Base-by-base conservation (phyloP, 148 eudicot genomes). In the Arbutus unedo region DNA sequence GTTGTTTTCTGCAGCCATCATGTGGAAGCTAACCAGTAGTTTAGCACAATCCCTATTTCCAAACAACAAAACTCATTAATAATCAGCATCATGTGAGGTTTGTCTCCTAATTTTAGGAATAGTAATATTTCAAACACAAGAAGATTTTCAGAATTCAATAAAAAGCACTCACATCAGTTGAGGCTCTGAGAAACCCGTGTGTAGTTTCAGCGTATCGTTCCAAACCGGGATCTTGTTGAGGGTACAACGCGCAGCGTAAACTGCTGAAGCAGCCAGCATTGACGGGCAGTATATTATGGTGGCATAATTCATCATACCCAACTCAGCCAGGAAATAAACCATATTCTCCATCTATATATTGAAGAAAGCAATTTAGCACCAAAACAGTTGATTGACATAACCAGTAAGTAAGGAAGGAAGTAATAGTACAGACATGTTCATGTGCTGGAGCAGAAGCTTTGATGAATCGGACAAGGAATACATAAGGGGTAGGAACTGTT, bases 261-360 rank as follows among this genome's bases (percentile, higher is more conserved):
- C 99, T 4, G 99, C 95, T 1, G 98, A 88, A 81, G 98, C 99
- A 72, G 98, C 94, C 79, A 96, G 83, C 93, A 93, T 90, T 2
- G 99, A 96, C 5, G 97, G 92, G 55, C 86, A 83, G 81, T 82
- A 84, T 3, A 86, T 81, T 45, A 87, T 80, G 13, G 89, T 80
- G 8, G 79, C 86, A 76, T 96, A 96, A 21, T 86, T 86, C 96
- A 93, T 90, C 72, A 94, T 80, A 0, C 92, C 98, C 76, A 96
- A 85, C 87, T 96, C 99, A 7, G 96, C 93, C 45, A 94, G 82
- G 57, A 91, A 94, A 79, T 89, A 89, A 0, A 88, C 97, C 92
- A 96, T 74, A 73, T 91, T 89, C 78, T 93, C 92, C 87, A 89
- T 75, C 96, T 95, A 84, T 25, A 55, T 9, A 48, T 9, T 19